Evolutionary conservation across 805 yeast genomes (phyloP).

Genomic region (Nakazawaea ernobii): DNA sequence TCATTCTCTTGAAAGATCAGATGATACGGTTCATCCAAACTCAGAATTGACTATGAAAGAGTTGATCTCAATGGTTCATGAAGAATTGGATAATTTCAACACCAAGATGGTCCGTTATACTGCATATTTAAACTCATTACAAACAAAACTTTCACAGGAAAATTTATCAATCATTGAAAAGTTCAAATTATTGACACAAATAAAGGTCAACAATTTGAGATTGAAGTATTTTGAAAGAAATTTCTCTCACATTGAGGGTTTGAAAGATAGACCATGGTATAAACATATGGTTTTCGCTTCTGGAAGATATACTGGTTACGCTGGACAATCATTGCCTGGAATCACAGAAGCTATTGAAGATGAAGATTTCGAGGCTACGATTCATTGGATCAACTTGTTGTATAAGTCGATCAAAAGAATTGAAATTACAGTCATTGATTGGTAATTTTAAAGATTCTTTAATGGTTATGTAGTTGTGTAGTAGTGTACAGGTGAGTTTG

Average conservation of each 20-base stretch:
- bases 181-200: conserved; percentile 19
- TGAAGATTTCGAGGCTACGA: conserved; percentile 28
- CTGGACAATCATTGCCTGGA: conserved; percentile 52
- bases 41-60: conserved; percentile 21
- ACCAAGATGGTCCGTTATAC: conserved; percentile 12
- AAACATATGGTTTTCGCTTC: conserved; percentile 54
- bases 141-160: conserved; percentile 17
- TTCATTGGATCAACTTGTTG: conserved; percentile 33
- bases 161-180: conserved; percentile 21
- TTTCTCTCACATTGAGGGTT: conserved; percentile 42
- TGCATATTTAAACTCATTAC: conserved; percentile 13
- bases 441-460: too few species aligned
- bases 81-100: conserved; percentile 13
- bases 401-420: conserved; percentile 12
- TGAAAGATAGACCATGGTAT: conserved; percentile 49
- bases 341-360: conserved; percentile 51
- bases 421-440: conserved; percentile 4
- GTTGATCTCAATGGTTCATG: conserved; percentile 15
- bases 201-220: conserved; percentile 30
- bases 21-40: conserved; percentile 5
- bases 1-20: not conserved
- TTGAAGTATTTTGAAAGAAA: conserved; percentile 37
- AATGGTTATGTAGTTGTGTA: too few species aligned
- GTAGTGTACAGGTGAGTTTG: too few species aligned
- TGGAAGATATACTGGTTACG: conserved; percentile 55